Conservation (phyloP, 192 early-diverging fungal species). For the Entophlyctis luteolus region DNA sequence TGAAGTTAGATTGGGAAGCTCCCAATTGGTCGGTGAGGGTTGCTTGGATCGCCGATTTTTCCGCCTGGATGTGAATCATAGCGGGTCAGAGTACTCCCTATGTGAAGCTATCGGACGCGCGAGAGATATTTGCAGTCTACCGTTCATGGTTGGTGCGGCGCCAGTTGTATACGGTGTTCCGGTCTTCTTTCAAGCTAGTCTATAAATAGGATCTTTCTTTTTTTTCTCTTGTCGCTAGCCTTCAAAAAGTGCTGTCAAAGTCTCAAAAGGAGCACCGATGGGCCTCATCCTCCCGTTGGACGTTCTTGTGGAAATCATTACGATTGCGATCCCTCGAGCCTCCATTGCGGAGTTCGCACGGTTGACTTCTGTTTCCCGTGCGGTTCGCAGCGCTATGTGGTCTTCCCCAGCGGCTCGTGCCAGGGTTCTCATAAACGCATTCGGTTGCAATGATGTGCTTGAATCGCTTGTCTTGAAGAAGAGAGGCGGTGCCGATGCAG, state of each 20-base stretch:
- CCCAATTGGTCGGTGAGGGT: neutral
- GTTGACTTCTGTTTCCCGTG: neutral
- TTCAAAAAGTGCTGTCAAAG: neutral
- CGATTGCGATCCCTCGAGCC: slow-evolving; percentile 13
- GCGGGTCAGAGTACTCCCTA: no score
- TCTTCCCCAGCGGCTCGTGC: neutral
- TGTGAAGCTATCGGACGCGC: slow-evolving; percentile 70
- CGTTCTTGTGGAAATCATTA: neutral
- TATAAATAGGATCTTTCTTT: neutral
- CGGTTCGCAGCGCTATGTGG: neutral
- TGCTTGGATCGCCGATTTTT: neutral
- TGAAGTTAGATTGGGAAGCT: neutral
- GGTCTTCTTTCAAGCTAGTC: slow-evolving; percentile 22
- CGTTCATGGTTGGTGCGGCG: slow-evolving; percentile 86
- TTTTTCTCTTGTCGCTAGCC: no score
- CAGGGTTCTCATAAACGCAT: neutral
- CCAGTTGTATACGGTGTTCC: slow-evolving; percentile 94
- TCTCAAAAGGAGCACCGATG: neutral
- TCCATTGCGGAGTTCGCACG: slow-evolving; percentile 21
- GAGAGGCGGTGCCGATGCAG: no score
- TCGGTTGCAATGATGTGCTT: neutral
- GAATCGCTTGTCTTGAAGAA: neutral
- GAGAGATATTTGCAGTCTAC: slow-evolving; percentile 68
- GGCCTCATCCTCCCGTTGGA: no score
- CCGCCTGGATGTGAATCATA: neutral